These are phyloP conservation scores for Echeveria elegans DNA, from an alignment of 164 flowering plant species.

Conservation along the genomic window DNA sequence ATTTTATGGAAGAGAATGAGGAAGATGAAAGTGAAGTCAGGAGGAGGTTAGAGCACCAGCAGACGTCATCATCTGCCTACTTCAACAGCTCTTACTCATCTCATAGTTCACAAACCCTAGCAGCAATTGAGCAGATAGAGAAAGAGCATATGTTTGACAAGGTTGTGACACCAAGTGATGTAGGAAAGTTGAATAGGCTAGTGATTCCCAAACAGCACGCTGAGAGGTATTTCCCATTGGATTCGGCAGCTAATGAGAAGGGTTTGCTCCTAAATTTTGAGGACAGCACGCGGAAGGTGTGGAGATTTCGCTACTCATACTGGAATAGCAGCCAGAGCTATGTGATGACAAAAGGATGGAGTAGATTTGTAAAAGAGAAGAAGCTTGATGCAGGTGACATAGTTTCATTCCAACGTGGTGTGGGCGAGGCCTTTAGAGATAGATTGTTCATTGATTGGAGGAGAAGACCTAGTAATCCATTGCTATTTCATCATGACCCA, in stretches of 20 bases:
- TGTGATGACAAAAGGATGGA: slow-evolving; percentile 99
- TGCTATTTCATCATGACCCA: slow-evolving; percentile 7
- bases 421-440: slow-evolving; percentile 41
- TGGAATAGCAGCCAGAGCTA: slow-evolving; percentile 99
- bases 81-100: slow-evolving; percentile 1
- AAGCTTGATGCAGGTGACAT: slow-evolving; percentile 85
- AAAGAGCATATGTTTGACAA: slow-evolving; percentile 95
- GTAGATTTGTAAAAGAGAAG: slow-evolving; percentile 92
- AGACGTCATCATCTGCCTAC: neutral
- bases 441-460: slow-evolving; percentile 77
- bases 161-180: slow-evolving; percentile 93
- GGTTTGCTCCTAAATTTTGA: slow-evolving; percentile 78
- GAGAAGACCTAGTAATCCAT: slow-evolving; percentile 40
- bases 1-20: slow-evolving; percentile 4
- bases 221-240: slow-evolving; percentile 86
- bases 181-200: slow-evolving; percentile 82
- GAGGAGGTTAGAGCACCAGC: slow-evolving; percentile 6
- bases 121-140: slow-evolving; percentile 19
- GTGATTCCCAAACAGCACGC: slow-evolving; percentile 98
- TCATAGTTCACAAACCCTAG: slow-evolving; percentile 10
- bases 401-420: slow-evolving; percentile 75
- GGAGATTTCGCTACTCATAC: slow-evolving; percentile 90
- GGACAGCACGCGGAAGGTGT: slow-evolving; percentile 68
- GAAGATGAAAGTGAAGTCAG: neutral
- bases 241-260: slow-evolving; percentile 58